Base-by-base conservation (phyloP, 352 stramenopile genomes). In the Phytophthora syringae region DNA sequence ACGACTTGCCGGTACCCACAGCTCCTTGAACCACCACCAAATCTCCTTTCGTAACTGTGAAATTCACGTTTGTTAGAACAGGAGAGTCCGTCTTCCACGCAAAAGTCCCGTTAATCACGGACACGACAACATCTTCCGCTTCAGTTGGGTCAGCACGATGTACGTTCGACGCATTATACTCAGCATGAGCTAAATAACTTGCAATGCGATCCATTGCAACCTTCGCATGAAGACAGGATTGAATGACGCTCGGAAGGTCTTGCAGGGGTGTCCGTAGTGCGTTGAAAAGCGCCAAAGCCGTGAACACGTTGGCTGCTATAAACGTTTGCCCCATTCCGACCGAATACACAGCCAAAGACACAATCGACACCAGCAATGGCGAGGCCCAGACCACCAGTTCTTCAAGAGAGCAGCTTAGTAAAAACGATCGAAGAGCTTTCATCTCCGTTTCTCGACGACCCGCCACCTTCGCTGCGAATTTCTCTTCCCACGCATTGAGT, bases 401-500 rank as follows among this genome's bases (percentile, higher is more conserved):
- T 49, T 88, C 87, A 25, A 79, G 79, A 27, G 85, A 98, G 18
- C 64, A 68, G 64, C 93, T 92, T 0, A 85, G 75, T 21, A 65
- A 28, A 36, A 72, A 69, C 0, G 49, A 39, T 55, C 93, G 77
- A 77, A 86, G 95, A 5, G 81, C 83, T 69, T 91, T 86, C 57
- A 96, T 90, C 71, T 97, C 96, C 65, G 93, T 87, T 13, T 77
- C 62, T 25, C 92, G 78, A n/a, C 10, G n/a, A 13, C 16, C 37
- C 15, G 37, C 25, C 6, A 77, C 53, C 18, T 59, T 59, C 22
- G 76, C 50, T 4, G 55, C 52, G 37, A 91, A 89, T 18, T 70
- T 75, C n/a, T 74, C 60, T 69, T 99, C 96, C 96, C 96, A 99
- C 1, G 93, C 94, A 56, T 98, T 98, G 1, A 99, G 69, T 63